Evolutionary conservation across 2,329 filamentous ascomycete genomes (phyloP), one percentile per base, ranked within the genome.

Genomic region (Ceratocystis huliohia): DNA sequence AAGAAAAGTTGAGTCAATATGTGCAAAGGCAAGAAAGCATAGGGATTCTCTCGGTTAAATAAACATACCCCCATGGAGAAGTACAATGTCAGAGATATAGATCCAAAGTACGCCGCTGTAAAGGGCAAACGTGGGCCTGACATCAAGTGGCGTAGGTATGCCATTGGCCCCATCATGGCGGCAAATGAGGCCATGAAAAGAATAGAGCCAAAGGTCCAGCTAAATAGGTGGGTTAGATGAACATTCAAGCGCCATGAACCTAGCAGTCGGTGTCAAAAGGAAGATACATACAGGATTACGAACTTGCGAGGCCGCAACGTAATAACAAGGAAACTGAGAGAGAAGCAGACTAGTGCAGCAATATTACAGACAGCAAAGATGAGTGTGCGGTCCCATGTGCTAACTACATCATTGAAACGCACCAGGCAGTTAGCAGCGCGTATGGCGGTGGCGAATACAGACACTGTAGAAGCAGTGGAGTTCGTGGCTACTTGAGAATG

Each of bases 181-280:
- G 91, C 91, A 83, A 94, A 99, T 71, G 92, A 96, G 71, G 85
- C 84, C 72, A 97, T 82, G 80, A 97, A 97, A 70, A 99, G 82
- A 62, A 89, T 74, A 62, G 93, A 96, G 66, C 92, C 94, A 75
- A 96, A 86, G 63, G 93, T 91, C 94, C 94, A 99, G 80, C 94
- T 97, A 76, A 68, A 63, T 63, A 3, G 15, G 30, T 10, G 10
- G 5, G 61, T 30, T 25, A 33, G 61, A 41, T 50, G 13, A 28
- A 30, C 6, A n/a, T 15, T 8, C n/a, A 59, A n/a, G 56, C 3
- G 25, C 28, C 28, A 6, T 25, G 2, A 5, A 17, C 8, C 3
- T n/a, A 59, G 6, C 20, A 53, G 25, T 7, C 28, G 8, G 28
- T 33, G 33, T 20, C 28, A 25, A n/a, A 25, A 13, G 30, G 56